Evolutionary conservation across 352 stramenopile genomes (phyloP), one percentile per base, ranked within the genome.

Genomic region (Phytophthora tubulina): DNA sequence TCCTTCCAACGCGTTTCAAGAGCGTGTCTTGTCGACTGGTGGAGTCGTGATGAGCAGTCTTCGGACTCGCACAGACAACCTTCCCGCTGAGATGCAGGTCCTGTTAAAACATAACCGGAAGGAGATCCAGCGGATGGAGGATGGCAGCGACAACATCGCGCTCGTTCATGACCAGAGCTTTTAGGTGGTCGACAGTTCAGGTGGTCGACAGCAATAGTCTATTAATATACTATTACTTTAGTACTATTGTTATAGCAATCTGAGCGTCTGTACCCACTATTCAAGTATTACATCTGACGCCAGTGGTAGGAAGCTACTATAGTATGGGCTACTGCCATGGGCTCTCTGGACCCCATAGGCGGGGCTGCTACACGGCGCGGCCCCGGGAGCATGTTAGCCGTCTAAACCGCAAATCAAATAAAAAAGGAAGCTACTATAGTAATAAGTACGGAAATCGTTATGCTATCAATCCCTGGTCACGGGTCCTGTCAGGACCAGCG

Each of bases 21-120:
- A 69, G 11, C 61, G 50, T 2, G 61, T 63, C 7, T 69, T 69
- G 2, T 63, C 50, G 1, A 69, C 50, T 15, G 49, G 49, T 3
- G 35, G 35, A 11, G 6, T 41, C 10, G 35, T 41, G 7, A 41
- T 41, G 35, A 41, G 35, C 35, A 42, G 7, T 13, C 14, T 42
- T 3, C 36, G 36, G 3, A 42, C 36, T 42, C 36, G n/a, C n/a
- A 66, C 46, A 8, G 45, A 58, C 46, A 58, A 57, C 14, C 35
- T 21, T 5, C 58, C 45, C 27, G 35, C 45, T 1, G 58, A 58
- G 46, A 58, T 58, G 49, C 60, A 60, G 27, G 60, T 60, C 1
- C 6, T 67, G 30, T 9, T 60, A 27, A 67, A 54, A 14, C 49
- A 67, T 10, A 60, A 67, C 39, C 7, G 32, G 9, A 45, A 60